These are phyloP conservation scores for Colletotrichum sp. DNA, from an alignment of 2,329 filamentous ascomycete genomes.

Conservation along the genomic window DNA sequence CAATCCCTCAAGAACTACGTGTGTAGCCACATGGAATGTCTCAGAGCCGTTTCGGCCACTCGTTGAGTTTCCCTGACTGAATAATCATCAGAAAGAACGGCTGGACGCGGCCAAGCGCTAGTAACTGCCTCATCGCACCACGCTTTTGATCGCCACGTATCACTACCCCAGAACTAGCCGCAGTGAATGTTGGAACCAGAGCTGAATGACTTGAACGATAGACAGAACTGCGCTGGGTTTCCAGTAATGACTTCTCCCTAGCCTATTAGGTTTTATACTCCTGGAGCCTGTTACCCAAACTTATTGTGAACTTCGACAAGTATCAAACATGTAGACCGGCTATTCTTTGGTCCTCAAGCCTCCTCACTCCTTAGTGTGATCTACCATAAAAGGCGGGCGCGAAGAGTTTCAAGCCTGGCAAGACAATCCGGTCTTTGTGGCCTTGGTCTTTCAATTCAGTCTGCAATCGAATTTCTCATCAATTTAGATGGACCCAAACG, in stretches of 20 bases:
- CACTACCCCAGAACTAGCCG: not conserved
- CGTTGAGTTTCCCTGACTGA: not conserved
- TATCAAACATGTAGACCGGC: not conserved
- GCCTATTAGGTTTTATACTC: not conserved
- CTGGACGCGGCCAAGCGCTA: not conserved
- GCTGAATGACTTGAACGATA: no score
- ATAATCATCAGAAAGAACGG: not conserved
- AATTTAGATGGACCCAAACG: rapidly evolving
- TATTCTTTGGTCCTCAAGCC: not conserved
- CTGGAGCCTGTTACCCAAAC: not conserved
- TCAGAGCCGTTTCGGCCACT: not conserved
- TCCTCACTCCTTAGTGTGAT: not conserved
- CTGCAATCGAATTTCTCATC: not conserved
- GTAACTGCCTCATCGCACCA: not conserved
- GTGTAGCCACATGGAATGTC: not conserved
- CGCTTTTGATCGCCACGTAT: not conserved
- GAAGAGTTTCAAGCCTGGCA: rapidly evolving
- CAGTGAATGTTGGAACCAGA: no score
- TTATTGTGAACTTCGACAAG: no score
- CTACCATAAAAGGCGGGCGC: rapidly evolving
- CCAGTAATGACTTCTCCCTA: not conserved
- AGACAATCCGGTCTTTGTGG: not conserved
- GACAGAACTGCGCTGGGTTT: not conserved
- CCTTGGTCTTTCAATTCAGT: not conserved
- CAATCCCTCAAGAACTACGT: not conserved